Evolutionary conservation across 2,329 filamentous ascomycete genomes (phyloP).

Genomic region (Uncinocarpus reesii): DNA sequence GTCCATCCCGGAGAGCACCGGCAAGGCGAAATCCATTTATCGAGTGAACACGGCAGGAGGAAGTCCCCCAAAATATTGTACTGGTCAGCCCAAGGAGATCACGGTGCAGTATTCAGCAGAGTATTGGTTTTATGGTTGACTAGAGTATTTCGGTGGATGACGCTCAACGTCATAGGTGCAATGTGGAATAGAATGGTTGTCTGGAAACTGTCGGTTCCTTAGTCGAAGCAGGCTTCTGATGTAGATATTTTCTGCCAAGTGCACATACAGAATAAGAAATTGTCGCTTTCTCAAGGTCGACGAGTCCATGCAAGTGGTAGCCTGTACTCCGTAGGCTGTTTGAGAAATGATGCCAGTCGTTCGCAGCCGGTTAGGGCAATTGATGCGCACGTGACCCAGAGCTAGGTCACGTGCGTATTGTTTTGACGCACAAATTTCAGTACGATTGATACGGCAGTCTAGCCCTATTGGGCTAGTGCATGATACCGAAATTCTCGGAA

Average conservation of each 20-base stretch:
- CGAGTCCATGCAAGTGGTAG: too few species aligned
- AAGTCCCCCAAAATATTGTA: slow-evolving; percentile 60
- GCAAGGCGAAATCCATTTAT: slow-evolving; percentile 64
- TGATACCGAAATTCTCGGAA: background rate
- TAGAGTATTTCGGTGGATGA: background rate
- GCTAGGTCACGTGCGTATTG: background rate
- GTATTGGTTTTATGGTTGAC: slow-evolving; percentile 53
- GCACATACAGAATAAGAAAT: too few species aligned
- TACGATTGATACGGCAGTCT: background rate
- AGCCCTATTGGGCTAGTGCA: slow-evolving; percentile 1
- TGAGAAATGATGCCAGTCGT: too few species aligned
- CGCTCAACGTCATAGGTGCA: background rate
- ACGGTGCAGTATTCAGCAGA: slow-evolving; percentile 71
- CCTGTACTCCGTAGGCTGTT: too few species aligned
- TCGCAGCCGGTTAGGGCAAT: slow-evolving; percentile 9
- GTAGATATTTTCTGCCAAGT: too few species aligned
- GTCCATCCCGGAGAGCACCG: slow-evolving; percentile 45
- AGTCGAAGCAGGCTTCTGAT: too few species aligned
- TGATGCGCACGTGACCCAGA: background rate
- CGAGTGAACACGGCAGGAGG: slow-evolving; percentile 77
- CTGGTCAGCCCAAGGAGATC: slow-evolving; percentile 53
- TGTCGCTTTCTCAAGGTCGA: too few species aligned
- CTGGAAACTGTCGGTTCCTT: too few species aligned
- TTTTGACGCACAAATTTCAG: slow-evolving; percentile 4
- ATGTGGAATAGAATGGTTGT: too few species aligned